Evolutionary conservation across 306 rosid species (phyloP).

Genomic region (Cucurbita argyrosperma): DNA sequence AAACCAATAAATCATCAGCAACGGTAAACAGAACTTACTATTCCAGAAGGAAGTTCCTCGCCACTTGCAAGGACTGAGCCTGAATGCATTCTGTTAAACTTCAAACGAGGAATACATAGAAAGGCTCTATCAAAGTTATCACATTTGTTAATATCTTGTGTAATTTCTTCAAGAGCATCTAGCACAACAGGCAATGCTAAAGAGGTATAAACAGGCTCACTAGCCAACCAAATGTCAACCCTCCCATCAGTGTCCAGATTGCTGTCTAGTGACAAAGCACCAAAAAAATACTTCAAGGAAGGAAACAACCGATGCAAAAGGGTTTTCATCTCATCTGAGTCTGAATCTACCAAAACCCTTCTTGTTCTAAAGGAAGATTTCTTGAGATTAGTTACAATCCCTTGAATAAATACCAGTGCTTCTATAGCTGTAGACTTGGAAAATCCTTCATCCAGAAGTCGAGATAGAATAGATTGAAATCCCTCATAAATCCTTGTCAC

Average conservation of each 20-base stretch:
- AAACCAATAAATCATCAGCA: slow-evolving; percentile 3
- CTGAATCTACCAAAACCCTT: slow-evolving; percentile 34
- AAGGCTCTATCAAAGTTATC: slow-evolving; percentile 33
- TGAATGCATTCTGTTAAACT: slow-evolving; percentile 71
- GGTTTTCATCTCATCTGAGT: slow-evolving; percentile 16
- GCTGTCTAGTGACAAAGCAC: slow-evolving; percentile 43
- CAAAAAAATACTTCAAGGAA: slow-evolving; percentile 42
- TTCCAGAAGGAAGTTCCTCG: slow-evolving; percentile 87
- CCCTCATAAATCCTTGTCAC: slow-evolving; percentile 61
- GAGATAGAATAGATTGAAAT: slow-evolving; percentile 41
- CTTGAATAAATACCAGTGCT: slow-evolving; percentile 35
- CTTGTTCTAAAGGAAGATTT: slow-evolving; percentile 56
- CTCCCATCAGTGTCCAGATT: slow-evolving; percentile 39
- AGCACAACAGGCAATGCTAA: slow-evolving; percentile 66
- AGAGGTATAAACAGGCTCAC: slow-evolving; percentile 49
- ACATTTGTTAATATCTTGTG: slow-evolving; percentile 38
- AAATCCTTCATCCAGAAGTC: slow-evolving; percentile 36
- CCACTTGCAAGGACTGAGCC: slow-evolving; percentile 74
- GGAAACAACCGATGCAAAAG: slow-evolving; percentile 34
- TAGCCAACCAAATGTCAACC: slow-evolving; percentile 50
- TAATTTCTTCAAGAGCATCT: slow-evolving; percentile 51
- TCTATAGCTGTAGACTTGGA: slow-evolving; percentile 36
- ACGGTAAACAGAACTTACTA: slow-evolving; percentile 48
- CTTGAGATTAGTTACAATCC: slow-evolving; percentile 29
- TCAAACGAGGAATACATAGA: slow-evolving; percentile 51